Percentiles rank a stretch among this genome's conserved stretches.
Evolutionary conservation across 2,329 filamentous ascomycete species (phyloP).

Genomic region (Graphilbum ipis-grandicollis): DNA sequence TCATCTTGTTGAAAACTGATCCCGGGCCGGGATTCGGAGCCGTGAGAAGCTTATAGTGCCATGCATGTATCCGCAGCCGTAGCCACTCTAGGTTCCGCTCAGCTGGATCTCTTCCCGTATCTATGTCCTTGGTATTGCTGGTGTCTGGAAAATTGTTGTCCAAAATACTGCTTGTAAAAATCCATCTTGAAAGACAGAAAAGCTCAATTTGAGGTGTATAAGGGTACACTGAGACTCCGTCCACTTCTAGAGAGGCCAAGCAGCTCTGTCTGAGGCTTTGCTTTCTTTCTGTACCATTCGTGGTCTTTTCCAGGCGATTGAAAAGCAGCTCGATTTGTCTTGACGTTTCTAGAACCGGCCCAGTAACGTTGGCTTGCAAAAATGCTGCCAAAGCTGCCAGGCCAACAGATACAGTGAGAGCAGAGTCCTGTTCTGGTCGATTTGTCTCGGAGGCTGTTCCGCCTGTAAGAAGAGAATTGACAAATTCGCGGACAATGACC

Average conservation of each 20-base stretch:
- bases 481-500: neutral
- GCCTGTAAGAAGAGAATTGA: neutral
- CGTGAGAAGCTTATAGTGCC: constrained; percentile 43
- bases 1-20: constrained; percentile 35
- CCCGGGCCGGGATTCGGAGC: constrained; percentile 36
- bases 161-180: neutral
- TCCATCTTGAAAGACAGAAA: constrained; percentile 49
- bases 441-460: neutral
- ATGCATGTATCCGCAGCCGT: constrained; percentile 54
- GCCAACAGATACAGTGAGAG: constrained; percentile 28
- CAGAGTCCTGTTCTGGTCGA: neutral
- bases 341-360: constrained; percentile 47
- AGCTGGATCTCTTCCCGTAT: constrained; percentile 15
- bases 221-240: constrained; percentile 75
- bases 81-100: constrained; percentile 35
- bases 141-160: neutral
- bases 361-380: constrained; percentile 74
- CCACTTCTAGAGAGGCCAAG: constrained; percentile 53
- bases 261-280: constrained; percentile 37
- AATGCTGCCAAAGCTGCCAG: constrained; percentile 61
- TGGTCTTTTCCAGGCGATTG: constrained; percentile 4
- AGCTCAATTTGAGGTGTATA: constrained; percentile 73
- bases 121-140: neutral
- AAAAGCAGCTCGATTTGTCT: constrained; percentile 19
- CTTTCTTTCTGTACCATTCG: neutral